Evolutionary conservation across 305 asterid genomes (phyloP).

Genomic region (Stenogyne calaminthoides): DNA sequence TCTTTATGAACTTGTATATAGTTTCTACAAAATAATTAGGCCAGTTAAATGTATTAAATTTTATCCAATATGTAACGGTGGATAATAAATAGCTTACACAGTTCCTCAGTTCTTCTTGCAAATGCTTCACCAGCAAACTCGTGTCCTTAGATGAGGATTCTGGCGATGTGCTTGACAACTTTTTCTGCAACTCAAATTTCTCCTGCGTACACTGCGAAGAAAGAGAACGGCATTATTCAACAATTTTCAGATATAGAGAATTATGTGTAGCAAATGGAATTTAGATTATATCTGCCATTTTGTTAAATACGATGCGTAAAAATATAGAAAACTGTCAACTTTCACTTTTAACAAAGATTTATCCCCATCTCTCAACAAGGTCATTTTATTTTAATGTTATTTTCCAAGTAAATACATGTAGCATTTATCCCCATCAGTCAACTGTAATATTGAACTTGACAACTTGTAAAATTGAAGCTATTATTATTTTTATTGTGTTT

Average conservation of each 20-base stretch:
- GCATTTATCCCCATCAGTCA: background rate
- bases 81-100: constrained; percentile 59
- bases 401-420: constrained; percentile 1
- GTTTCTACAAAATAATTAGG: constrained; percentile 22
- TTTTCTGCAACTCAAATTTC: constrained; percentile 65
- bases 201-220: constrained; percentile 72
- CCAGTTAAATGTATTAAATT: constrained; percentile 13
- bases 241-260: constrained; percentile 9
- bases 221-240: constrained; percentile 30
- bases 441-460: constrained; percentile 13
- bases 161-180: constrained; percentile 49
- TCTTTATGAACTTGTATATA: background rate
- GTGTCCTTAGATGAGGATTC: constrained; percentile 61
- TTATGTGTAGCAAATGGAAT: constrained; percentile 19
- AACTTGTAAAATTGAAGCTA: constrained; percentile 8
- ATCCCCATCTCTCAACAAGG: background rate
- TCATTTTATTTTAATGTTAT: background rate
- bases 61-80: constrained; percentile 4
- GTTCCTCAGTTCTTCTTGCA: constrained; percentile 87
- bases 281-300: constrained; percentile 9
- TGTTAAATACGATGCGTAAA: background rate
- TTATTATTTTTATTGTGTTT: background rate
- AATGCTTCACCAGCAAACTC: constrained; percentile 73
- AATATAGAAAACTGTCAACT: background rate
- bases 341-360: constrained; percentile 14